These are phyloP conservation scores for Pugionium cornutum DNA, from an alignment of 345 rosid genomes.

Conservation along the genomic window DNA sequence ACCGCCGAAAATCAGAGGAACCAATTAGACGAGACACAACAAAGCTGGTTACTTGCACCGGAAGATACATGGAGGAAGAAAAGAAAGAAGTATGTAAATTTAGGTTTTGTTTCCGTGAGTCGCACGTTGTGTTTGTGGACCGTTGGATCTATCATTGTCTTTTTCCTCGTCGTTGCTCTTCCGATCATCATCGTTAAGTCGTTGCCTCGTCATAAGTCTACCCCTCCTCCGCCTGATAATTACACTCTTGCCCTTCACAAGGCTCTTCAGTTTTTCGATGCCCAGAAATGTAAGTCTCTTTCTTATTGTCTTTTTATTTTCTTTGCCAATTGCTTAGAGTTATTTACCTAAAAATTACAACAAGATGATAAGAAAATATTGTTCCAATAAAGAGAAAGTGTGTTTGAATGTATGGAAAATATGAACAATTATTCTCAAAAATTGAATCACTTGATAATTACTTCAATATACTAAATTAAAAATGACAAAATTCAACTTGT, in stretches of 20 bases:
- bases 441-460: background rate
- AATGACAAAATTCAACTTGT: background rate
- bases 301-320: background rate
- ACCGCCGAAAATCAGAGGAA: slow-evolving; percentile 27
- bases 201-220: slow-evolving; percentile 54
- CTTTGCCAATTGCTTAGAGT: background rate
- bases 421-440: too few species aligned
- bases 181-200: slow-evolving; percentile 66
- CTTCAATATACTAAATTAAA: background rate
- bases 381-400: too few species aligned
- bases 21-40: slow-evolving; percentile 72
- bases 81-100: slow-evolving; percentile 59
- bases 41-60: slow-evolving; percentile 74
- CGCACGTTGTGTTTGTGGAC: slow-evolving; percentile 59
- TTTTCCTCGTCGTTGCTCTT: slow-evolving; percentile 59
- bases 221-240: slow-evolving; percentile 63
- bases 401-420: too few species aligned
- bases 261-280: slow-evolving; percentile 83
- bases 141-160: slow-evolving; percentile 43
- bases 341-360: too few species aligned
- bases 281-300: slow-evolving; percentile 74
- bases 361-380: too few species aligned
- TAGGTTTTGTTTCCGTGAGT: slow-evolving; percentile 70
- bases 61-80: slow-evolving; percentile 58
- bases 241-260: slow-evolving; percentile 78